These are phyloP conservation scores for Sporisorium scitamineum DNA, from an alignment of 1,284 basidiomycete genomes.

Conservation along the genomic window DNA sequence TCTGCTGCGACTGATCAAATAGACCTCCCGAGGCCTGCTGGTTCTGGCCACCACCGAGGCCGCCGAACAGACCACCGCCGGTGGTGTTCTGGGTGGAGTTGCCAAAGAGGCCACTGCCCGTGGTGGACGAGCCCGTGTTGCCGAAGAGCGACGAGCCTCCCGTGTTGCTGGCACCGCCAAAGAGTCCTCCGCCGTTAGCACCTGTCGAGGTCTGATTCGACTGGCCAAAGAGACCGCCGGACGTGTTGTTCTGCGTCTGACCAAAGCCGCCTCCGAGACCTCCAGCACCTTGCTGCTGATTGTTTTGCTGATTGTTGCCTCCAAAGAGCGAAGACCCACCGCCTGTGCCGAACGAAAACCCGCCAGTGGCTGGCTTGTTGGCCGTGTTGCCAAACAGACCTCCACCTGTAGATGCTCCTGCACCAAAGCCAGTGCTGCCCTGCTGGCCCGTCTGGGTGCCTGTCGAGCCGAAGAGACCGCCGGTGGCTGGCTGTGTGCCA, in stretches of 20 bases:
- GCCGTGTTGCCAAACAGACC: slow-evolving; percentile 68
- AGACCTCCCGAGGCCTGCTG: slow-evolving; percentile 36
- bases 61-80: slow-evolving; percentile 56
- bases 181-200: slow-evolving; percentile 56
- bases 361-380: slow-evolving; percentile 47
- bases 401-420: slow-evolving; percentile 48
- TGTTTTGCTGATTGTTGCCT: slow-evolving; percentile 38
- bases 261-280: slow-evolving; percentile 48
- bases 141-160: slow-evolving; percentile 63
- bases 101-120: slow-evolving; percentile 72
- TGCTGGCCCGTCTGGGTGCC: slow-evolving; percentile 63
- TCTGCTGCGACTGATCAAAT: slow-evolving; percentile 42
- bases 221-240: slow-evolving; percentile 63
- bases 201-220: slow-evolving; percentile 50
- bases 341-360: slow-evolving; percentile 57
- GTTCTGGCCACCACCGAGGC: slow-evolving; percentile 48
- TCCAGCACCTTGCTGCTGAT: slow-evolving; percentile 38
- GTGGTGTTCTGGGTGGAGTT: slow-evolving; percentile 66
- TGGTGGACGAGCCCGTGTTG: slow-evolving; percentile 62
- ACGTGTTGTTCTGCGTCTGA: slow-evolving; percentile 30
- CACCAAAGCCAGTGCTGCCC: slow-evolving; percentile 46
- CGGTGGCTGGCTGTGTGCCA: slow-evolving; percentile 58
- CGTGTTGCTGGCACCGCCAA: slow-evolving; percentile 47
- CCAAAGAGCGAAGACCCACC: slow-evolving; percentile 65
- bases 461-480: slow-evolving; percentile 68